Conservation (phyloP, 2,329 filamentous ascomycete genomes). For the Fusarium longipes region DNA sequence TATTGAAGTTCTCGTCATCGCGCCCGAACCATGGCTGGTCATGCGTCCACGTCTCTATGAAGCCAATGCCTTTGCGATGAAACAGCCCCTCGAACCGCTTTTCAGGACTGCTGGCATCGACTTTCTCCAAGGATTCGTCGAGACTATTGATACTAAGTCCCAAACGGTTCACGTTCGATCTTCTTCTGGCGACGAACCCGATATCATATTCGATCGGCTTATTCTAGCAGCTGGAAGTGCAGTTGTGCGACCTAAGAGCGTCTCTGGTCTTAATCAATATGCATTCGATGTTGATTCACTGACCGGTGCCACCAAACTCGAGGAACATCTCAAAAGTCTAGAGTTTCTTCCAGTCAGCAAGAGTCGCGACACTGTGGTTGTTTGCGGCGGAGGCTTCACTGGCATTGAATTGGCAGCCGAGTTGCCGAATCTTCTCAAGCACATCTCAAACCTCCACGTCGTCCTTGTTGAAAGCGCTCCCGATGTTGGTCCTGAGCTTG, state of each 20-base stretch:
- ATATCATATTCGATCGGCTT: constrained; percentile 48
- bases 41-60: constrained; percentile 53
- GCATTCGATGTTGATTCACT: constrained; percentile 52
- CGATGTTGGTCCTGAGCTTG: constrained; percentile 50
- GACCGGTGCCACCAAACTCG: constrained; percentile 41
- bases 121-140: constrained; percentile 41
- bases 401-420: constrained; percentile 51
- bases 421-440: constrained; percentile 44
- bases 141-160: constrained; percentile 30
- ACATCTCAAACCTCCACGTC: constrained; percentile 17
- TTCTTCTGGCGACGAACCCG: neutral
- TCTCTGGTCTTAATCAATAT: constrained; percentile 47
- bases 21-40: constrained; percentile 48
- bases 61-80: constrained; percentile 41
- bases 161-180: constrained; percentile 33
- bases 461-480: constrained; percentile 47
- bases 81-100: constrained; percentile 25
- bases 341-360: constrained; percentile 34
- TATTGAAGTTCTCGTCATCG: constrained; percentile 49
- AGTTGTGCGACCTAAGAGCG: constrained; percentile 43
- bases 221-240: constrained; percentile 53
- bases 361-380: constrained; percentile 50
- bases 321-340: constrained; percentile 45
- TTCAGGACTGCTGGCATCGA: constrained; percentile 45
- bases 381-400: constrained; percentile 52